A percentile compares a stretch with the other conserved stretches of the same genome.
Evolutionary conservation across 2,329 filamentous ascomycete genomes (phyloP).

Genomic region (Fusarium floridanum): DNA sequence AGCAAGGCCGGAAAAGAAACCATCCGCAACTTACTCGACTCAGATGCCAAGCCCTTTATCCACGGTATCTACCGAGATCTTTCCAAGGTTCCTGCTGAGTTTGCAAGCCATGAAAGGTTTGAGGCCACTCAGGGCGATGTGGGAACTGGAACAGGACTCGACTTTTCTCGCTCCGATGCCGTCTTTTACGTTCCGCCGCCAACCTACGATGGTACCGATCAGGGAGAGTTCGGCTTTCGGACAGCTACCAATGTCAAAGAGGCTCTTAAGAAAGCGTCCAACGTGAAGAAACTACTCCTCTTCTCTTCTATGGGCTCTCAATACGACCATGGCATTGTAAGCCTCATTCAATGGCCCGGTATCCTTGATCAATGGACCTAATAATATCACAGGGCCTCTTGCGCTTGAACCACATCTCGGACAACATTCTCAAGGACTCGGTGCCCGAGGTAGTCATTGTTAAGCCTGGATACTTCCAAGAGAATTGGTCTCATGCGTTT

Average conservation of each 20-base stretch:
- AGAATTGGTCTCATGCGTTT: constrained; percentile 40
- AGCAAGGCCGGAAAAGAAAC: constrained; percentile 49
- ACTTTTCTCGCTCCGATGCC: constrained; percentile 48
- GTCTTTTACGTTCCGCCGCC: constrained; percentile 53
- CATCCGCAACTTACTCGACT: constrained; percentile 45
- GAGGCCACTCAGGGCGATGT: constrained; percentile 50
- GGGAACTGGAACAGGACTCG: constrained; percentile 37
- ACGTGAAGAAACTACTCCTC: constrained; percentile 40
- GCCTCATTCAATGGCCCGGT: background rate
- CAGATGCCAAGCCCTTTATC: constrained; percentile 36
- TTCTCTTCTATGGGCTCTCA: constrained; percentile 50
- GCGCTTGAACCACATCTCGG: constrained; percentile 39
- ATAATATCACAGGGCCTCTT: constrained; percentile 42
- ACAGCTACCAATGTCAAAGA: constrained; percentile 35
- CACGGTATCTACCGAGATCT: constrained; percentile 49
- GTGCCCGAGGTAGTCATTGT: constrained; percentile 38
- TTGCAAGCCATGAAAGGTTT: constrained; percentile 46
- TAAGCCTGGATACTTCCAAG: constrained; percentile 40
- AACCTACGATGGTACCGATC: constrained; percentile 42
- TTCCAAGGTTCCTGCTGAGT: constrained; percentile 48
- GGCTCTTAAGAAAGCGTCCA: constrained; percentile 31
- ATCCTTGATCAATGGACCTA: background rate
- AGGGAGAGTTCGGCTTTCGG: constrained; percentile 40
- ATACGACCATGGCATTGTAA: constrained; percentile 48
- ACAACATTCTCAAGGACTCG: constrained; percentile 34